Evolutionary conservation across 2,329 filamentous ascomycete species (phyloP).

Genomic region (Clonostachys solani): DNA sequence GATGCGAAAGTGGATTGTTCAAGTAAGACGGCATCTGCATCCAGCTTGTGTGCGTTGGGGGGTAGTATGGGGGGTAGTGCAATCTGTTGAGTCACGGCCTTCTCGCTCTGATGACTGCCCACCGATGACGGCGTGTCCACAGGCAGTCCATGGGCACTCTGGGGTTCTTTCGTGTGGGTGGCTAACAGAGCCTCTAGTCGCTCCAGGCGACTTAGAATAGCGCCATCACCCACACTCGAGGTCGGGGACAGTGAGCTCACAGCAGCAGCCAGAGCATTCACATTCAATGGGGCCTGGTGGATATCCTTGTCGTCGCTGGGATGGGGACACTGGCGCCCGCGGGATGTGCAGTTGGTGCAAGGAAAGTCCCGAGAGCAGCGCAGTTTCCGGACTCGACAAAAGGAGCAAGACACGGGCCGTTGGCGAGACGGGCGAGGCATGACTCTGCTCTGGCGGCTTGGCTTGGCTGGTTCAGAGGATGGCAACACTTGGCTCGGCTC

Average conservation of each 20-base stretch:
- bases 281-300: constrained; percentile 3
- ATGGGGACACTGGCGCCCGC: too few species aligned
- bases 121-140: too few species aligned
- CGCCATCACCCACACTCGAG: not conserved
- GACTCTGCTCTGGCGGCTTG: not conserved
- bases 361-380: constrained; percentile 16
- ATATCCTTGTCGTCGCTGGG: too few species aligned
- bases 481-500: too few species aligned
- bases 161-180: not conserved
- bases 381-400: constrained; percentile 17
- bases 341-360: constrained; percentile 17
- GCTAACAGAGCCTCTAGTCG: too few species aligned
- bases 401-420: constrained; percentile 11
- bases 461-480: not conserved
- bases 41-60: too few species aligned
- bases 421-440: not conserved
- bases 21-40: too few species aligned
- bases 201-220: not conserved
- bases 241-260: not conserved
- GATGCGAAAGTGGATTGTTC: too few species aligned
- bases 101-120: too few species aligned
- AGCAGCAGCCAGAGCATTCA: too few species aligned
- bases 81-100: too few species aligned
- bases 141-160: not conserved
- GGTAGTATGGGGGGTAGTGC: too few species aligned